phyloP scores from a whole-genome alignment of 306 rosid genomes.

The Ziziphus jujuba region DNA sequence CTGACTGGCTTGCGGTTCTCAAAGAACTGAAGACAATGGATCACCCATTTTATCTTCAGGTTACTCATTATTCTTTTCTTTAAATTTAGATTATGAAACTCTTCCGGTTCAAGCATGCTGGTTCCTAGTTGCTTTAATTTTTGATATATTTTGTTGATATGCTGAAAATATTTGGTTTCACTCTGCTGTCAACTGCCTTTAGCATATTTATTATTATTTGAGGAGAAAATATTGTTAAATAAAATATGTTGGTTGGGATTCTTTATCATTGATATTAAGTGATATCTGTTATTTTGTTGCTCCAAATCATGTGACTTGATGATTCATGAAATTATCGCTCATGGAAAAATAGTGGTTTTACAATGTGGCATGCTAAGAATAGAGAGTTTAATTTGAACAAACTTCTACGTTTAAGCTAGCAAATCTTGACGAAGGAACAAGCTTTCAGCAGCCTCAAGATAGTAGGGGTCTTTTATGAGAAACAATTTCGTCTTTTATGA shows the following conservation, averaged over 20 bases:
- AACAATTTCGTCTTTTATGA: too few relatives aligned
- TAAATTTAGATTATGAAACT: background rate
- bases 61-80: slow-evolving; percentile 25
- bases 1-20: slow-evolving; percentile 84
- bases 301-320: background rate
- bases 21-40: slow-evolving; percentile 56
- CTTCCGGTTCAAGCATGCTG: too few relatives aligned
- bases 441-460: too few relatives aligned
- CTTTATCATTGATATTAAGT: background rate
- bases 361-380: background rate
- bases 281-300: background rate
- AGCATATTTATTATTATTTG: background rate
- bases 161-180: background rate
- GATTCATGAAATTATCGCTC: background rate
- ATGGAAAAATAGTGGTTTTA: background rate
- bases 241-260: background rate
- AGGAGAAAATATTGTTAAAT: background rate
- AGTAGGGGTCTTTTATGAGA: too few relatives aligned
- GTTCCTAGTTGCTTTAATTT: too few relatives aligned
- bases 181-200: slow-evolving; percentile 7
- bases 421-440: background rate
- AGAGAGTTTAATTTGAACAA: background rate
- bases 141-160: background rate
- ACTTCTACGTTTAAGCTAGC: background rate
- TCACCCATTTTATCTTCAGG: slow-evolving; percentile 75